phyloP scores from a whole-genome alignment of 2,329 filamentous ascomycete genomes.

The Fusarium sp. region DNA sequence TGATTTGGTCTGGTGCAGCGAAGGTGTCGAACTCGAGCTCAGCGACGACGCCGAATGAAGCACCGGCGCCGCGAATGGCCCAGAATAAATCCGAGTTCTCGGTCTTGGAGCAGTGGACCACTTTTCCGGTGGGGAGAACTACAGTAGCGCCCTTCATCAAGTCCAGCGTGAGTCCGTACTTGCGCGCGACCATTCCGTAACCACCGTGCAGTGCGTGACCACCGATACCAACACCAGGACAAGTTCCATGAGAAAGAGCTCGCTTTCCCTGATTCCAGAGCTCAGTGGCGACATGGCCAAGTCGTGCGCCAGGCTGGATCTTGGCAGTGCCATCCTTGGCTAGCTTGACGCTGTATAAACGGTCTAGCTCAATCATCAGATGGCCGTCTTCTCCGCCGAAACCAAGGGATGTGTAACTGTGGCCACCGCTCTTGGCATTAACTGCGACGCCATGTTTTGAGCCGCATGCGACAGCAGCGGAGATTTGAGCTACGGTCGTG shows the following conservation, averaged over 20 bases:
- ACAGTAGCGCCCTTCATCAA: conserved; percentile 45
- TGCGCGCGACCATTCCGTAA: conserved; percentile 48
- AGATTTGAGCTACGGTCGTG: conserved; percentile 53
- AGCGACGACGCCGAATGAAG: conserved; percentile 47
- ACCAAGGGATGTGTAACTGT: conserved; percentile 63
- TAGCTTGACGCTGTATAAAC: conserved; percentile 49
- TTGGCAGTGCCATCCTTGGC: conserved; percentile 36
- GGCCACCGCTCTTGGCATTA: conserved; percentile 62
- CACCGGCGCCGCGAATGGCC: conserved; percentile 46
- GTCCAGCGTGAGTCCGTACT: conserved; percentile 45
- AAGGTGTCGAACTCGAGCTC: conserved; percentile 47
- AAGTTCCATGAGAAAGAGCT: conserved; percentile 62
- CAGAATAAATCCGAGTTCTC: conserved; percentile 44
- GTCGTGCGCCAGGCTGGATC: conserved; percentile 57
- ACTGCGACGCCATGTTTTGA: conserved; percentile 56
- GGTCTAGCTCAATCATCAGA: conserved; percentile 55
- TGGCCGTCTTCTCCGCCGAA: conserved; percentile 55
- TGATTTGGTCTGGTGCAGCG: conserved; percentile 29
- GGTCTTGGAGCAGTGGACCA: conserved; percentile 42
- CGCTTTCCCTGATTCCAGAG: conserved; percentile 54
- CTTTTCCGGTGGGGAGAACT: conserved; percentile 42
- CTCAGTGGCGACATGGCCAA: conserved; percentile 59
- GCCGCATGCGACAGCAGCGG: conserved; percentile 59
- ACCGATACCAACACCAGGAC: conserved; percentile 53
- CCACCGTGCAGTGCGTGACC: conserved; percentile 47